Evolutionary conservation across 805 yeast species (phyloP).

Genomic region (Tetrapisispora phaffii): DNA sequence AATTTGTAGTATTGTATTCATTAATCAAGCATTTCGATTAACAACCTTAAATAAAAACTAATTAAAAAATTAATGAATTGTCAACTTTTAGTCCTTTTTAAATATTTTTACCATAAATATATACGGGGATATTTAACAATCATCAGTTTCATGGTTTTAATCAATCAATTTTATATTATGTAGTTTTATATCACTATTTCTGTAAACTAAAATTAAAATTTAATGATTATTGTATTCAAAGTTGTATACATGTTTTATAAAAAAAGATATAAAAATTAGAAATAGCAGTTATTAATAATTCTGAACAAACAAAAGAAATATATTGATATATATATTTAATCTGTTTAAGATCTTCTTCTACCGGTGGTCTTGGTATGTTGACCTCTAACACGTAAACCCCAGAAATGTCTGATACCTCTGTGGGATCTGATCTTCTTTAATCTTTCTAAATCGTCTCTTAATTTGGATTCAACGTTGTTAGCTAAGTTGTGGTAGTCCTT

Average conservation of each 20-base stretch:
- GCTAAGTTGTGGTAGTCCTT: constrained; percentile 98
- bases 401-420: constrained; percentile 99
- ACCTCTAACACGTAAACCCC: constrained; percentile 99
- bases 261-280: neutral
- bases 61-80: too few species aligned
- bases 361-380: constrained; percentile 99
- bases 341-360: constrained; percentile 57
- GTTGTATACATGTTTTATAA: constrained; percentile 3
- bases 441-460: constrained; percentile 99
- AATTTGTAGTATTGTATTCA: neutral
- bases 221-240: constrained; percentile 6
- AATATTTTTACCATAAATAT: too few species aligned
- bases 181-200: too few species aligned
- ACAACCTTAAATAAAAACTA: neutral
- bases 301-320: neutral
- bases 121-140: too few species aligned
- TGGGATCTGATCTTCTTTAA: constrained; percentile 99
- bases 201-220: neutral
- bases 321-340: too few species aligned
- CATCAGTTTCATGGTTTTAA: too few species aligned
- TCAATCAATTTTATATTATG: too few species aligned
- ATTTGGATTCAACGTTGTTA: constrained; percentile 97
- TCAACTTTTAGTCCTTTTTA: too few species aligned
- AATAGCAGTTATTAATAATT: neutral
- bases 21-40: neutral